Base-by-base conservation (phyloP, 345 rosid genomes). In the Linum tenue region DNA sequence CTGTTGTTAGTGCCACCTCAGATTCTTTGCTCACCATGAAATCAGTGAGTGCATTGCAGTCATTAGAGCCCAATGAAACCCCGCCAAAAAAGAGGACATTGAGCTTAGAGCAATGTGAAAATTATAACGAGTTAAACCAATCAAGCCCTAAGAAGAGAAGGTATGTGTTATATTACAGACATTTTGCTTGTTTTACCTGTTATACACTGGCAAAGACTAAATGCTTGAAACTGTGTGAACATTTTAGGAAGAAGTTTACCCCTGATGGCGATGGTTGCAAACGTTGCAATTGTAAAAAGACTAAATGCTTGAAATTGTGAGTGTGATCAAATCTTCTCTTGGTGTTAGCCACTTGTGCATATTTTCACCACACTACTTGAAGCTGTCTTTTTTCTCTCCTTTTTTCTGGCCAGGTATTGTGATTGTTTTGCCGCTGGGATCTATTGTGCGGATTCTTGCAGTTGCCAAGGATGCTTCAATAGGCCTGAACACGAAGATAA, bases 381-480 rank as follows among this genome's bases (percentile, higher is more conserved):
- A 51, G 7, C 7, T 14, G 12, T 56, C 7, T 4, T 60, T 69
- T 12, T 31, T 65, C 14, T n/a, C 8, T 56, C 16, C 7, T 4
- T 60, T 69, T 12, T 31, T 65, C 14, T 51, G 16, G 50, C 58
- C 84, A 90, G 95, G 37, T 87, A 90, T 38, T 90, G 97, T 16
- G 95, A 87, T 56, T 90, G 97, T 76, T 87, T 90, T 78, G 89
- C 97, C 56, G 92, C 95, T 39, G 92, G 89, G 55, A 70, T 85
- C 64, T 87, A 86, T 75, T 90, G 97, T 68, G 68, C 75, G 37
- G 92, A 81, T 70, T 82, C 85, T 67, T 90, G 97, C 72, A 72
- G 74, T 1, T 90, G 95, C 64, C 78, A 70, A 82, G 80, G 82
- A 65, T 90, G 97, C 78, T 77, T 80, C 77, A 90, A 90, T 67